phyloP scores from a whole-genome alignment of 805 yeast species.

The Yarrowia sp. region DNA sequence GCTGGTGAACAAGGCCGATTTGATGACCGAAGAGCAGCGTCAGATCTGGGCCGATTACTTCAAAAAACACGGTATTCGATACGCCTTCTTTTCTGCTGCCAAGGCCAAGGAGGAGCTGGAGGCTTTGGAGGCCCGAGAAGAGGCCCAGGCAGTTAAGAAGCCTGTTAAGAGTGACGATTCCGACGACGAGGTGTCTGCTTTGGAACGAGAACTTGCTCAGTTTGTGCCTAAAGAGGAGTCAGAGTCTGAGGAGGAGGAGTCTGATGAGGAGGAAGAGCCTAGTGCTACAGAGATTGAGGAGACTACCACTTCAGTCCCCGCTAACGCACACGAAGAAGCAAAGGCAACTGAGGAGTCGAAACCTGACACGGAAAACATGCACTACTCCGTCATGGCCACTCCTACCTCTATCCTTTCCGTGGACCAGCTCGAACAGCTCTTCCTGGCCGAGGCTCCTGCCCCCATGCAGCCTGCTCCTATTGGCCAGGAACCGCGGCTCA shows the following conservation, averaged over 20 bases:
- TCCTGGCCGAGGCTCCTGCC: constrained; percentile 68
- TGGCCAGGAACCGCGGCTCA: constrained; percentile 56
- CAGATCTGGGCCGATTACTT: constrained; percentile 85
- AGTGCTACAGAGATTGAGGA: not conserved
- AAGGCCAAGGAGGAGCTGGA: constrained; percentile 74
- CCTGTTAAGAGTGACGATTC: constrained; percentile 28
- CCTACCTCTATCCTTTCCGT: constrained; percentile 70
- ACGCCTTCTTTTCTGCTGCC: constrained; percentile 89
- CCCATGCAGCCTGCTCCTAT: constrained; percentile 46
- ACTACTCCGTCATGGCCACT: constrained; percentile 38
- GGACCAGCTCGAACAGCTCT: constrained; percentile 78
- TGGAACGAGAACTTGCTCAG: constrained; percentile 33
- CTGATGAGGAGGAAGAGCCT: constrained; percentile 32
- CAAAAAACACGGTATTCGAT: constrained; percentile 61
- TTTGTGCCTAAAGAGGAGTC: constrained; percentile 33
- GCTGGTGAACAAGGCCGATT: constrained; percentile 90
- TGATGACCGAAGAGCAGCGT: constrained; percentile 74
- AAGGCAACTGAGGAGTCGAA: not conserved
- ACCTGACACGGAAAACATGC: constrained; percentile 7
- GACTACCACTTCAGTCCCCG: not conserved
- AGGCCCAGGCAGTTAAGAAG: constrained; percentile 27
- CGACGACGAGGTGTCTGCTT: constrained; percentile 29
- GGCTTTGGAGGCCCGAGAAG: constrained; percentile 48
- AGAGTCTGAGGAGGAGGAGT: constrained; percentile 27
- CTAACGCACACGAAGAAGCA: constrained; percentile 12